A percentile compares a stretch with the other conserved stretches of the same genome.
Conservation (phyloP, 345 rosid genomes). For the Populus ilicifolia region DNA sequence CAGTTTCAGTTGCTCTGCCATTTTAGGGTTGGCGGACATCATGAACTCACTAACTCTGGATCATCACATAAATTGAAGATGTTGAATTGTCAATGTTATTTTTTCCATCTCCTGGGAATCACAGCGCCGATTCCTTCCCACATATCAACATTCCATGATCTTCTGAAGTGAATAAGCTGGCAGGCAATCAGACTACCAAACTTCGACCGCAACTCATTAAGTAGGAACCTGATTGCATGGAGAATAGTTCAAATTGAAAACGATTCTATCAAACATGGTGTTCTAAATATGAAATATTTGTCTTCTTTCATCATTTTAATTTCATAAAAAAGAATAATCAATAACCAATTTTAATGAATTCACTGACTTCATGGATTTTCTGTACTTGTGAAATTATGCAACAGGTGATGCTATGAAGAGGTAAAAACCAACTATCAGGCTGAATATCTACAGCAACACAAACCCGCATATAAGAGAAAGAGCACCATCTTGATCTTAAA, state of each 20-base stretch:
- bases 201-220: not conserved
- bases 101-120: not conserved
- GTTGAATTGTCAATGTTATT: not conserved
- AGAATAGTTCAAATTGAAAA: not conserved
- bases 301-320: not conserved
- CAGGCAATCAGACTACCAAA: not conserved
- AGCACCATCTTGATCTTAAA: not conserved
- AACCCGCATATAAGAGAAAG: not conserved
- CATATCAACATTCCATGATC: not conserved
- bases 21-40: slow-evolving; percentile 15
- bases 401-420: not conserved
- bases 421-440: not conserved
- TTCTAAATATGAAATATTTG: not conserved
- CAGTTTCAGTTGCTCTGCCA: slow-evolving; percentile 36
- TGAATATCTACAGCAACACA: not conserved
- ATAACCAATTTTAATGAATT: not conserved
- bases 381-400: not conserved
- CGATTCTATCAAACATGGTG: not conserved
- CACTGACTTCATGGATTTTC: not conserved
- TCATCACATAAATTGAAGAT: not conserved
- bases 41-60: not conserved
- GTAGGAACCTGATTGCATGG: not conserved
- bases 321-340: not conserved
- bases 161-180: not conserved
- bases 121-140: not conserved